These are phyloP conservation scores for Blastocystis sp. DNA, from an alignment of 352 stramenopile genomes.

Conservation along the genomic window DNA sequence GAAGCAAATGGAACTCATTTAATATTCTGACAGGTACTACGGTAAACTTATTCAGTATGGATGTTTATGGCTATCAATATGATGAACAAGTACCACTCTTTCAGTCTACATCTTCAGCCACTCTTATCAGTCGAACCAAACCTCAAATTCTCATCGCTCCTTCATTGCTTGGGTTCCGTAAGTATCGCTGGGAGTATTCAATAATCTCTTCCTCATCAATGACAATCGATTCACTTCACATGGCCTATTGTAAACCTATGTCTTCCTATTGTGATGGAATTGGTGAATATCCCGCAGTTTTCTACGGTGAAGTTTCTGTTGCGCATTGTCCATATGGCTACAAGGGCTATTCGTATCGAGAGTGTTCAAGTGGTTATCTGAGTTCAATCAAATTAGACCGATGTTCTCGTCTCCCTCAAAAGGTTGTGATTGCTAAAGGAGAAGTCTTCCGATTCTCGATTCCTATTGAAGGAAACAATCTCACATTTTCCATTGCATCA, in stretches of 20 bases:
- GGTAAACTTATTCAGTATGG: background rate
- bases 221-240: background rate
- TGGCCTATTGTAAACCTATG: background rate
- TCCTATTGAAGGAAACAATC: background rate
- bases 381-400: conserved; percentile 18
- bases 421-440: conserved; percentile 39
- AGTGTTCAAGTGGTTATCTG: conserved; percentile 5
- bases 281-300: conserved; percentile 19
- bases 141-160: background rate
- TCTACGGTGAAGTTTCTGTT: background rate
- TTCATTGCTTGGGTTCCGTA: background rate
- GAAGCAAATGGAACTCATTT: too few species aligned
- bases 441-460: background rate
- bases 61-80: background rate
- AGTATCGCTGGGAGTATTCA: background rate
- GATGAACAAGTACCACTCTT: background rate
- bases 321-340: background rate
- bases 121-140: background rate
- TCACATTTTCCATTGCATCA: background rate
- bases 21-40: background rate
- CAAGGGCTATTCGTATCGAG: conserved; percentile 35
- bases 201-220: background rate
- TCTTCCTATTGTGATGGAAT: background rate
- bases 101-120: background rate
- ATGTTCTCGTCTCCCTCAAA: background rate